Evolutionary conservation across 257 asterid species (phyloP), one percentile per base, ranked within the genome.

Genomic region (Salvia rosmarinus): DNA sequence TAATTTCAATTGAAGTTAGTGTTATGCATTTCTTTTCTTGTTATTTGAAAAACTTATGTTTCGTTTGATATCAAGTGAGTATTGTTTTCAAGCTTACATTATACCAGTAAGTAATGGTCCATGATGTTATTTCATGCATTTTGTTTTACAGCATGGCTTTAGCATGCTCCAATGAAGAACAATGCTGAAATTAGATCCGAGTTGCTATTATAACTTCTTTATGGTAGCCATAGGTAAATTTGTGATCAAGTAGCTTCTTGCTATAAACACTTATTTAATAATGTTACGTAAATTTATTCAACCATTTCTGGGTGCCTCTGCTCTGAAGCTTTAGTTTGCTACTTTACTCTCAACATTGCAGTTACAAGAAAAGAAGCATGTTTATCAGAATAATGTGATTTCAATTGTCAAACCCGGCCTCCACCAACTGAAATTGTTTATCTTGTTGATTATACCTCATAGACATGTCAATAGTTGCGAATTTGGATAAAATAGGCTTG

Each of bases 261-360:
- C 13, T 14, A 39, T 40, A 54, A 20, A 20, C 44, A 59, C 37
- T 64, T 64, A 11, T 39, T 42, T 64, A 42, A 46, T 34, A 16
- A 44, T 12, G 37, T 34, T 58, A 28, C 9, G 44, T 42, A 28
- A 54, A 57, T 70, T 44, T 46, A 71, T 58, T 17, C 34, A 56
- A 23, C 46, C 21, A 28, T 19, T 14, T 37, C 5, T 28, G 0
- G 58, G 35, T 56, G 43, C 23, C 42, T 42, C 6, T 7, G 11
- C 2, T 60, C 61, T 71, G 52, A 16, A 19, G 61, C 68, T 70
- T 30, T 70, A 17, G 30, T 51, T 58, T 35, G 46, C 25, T 43
- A 63, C 39, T 44, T 16, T 57, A 19, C 61, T 47, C 55, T 32
- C 30, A 8, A 25, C 28, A 10, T 40, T 10, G 67, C 42, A 16